These are phyloP conservation scores for Umbelopsis isabellina DNA, from an alignment of 192 early-diverging fungal species.

Conservation along the genomic window DNA sequence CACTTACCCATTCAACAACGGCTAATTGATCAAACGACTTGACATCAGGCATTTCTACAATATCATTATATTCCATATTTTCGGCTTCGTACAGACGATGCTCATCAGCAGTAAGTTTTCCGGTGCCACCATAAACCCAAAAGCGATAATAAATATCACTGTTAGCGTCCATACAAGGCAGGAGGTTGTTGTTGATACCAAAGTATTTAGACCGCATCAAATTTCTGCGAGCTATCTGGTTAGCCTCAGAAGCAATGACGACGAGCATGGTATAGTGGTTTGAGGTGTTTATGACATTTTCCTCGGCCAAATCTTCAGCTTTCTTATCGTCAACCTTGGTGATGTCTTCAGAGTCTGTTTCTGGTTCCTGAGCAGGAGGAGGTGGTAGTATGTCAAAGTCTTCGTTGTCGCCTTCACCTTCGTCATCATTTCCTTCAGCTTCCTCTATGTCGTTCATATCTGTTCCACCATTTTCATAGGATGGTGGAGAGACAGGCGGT, in stretches of 20 bases:
- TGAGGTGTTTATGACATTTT: slow-evolving; percentile 34
- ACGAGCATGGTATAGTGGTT: slow-evolving; percentile 52
- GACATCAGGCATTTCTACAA: slow-evolving; percentile 30
- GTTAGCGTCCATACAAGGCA: slow-evolving; percentile 51
- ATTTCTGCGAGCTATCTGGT: slow-evolving; percentile 42
- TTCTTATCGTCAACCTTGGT: neutral
- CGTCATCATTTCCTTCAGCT: neutral
- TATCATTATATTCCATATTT: slow-evolving; percentile 57
- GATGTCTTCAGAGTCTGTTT: slow-evolving; percentile 19
- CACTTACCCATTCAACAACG: slow-evolving; percentile 34
- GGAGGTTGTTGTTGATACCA: slow-evolving; percentile 55
- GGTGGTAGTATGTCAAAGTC: neutral
- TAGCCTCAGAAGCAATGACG: slow-evolving; percentile 48
- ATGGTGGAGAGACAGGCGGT: neutral
- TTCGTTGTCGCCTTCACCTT: neutral
- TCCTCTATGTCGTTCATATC: slow-evolving; percentile 15
- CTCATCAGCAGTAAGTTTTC: slow-evolving; percentile 21
- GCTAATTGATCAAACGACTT: slow-evolving; percentile 22
- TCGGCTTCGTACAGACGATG: slow-evolving; percentile 48
- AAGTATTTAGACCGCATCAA: slow-evolving; percentile 57
- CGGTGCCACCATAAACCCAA: slow-evolving; percentile 41
- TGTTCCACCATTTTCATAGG: neutral
- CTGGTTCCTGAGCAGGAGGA: neutral
- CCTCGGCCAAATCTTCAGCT: neutral
- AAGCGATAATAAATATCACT: slow-evolving; percentile 50